Evolutionary conservation across 306 rosid species (phyloP), one percentile per base, ranked within the genome.

Genomic region (Dalbergia cultrata): DNA sequence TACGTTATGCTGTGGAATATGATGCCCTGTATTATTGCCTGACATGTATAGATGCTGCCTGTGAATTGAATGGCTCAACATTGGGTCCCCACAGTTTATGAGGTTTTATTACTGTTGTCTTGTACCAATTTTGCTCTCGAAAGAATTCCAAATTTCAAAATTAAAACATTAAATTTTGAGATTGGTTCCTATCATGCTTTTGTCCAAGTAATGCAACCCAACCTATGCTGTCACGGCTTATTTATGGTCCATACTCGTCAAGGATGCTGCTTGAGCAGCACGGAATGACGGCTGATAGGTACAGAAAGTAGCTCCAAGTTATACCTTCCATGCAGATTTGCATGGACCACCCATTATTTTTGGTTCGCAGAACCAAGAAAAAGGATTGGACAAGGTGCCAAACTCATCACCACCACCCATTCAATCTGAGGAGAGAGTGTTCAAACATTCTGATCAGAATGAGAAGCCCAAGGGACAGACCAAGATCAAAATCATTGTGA

Each of bases 361-460:
- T 22, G 50, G 67, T 26, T 5, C 43, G 13, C 49, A 16, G 47
- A 69, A 45, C 57, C 17, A 54, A 54, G 57, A 18, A 70, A 35
- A 76, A 59, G 65, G 50, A 64, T 71, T 64, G 61, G 58, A 75
- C 81, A 44, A 75, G 78, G 84, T 80, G 75, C 87, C 79, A 79
- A 84, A 83, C 70, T 52, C 14, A 49, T 76, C 72, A 77, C 8
- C 37, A 76, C 85, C 89, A 67, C 34, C 81, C 83, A 80, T 71
- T 65, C 18, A 45, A 60, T 63, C 39, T 56, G 4, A 9, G 35
- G 74, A 47, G 16, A 59, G 31, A 72, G 63, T 49, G 35, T 49
- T 72, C 67, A 54, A 73, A 60, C 64, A 53, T 70, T 69, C 57
- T 61, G 56, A 35, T 74, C 39, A 44, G n/a, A 67, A 66, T 17